Evolutionary conservation across 805 yeast genomes (phyloP).

Genomic region (Torulaspora microellipsoides): DNA sequence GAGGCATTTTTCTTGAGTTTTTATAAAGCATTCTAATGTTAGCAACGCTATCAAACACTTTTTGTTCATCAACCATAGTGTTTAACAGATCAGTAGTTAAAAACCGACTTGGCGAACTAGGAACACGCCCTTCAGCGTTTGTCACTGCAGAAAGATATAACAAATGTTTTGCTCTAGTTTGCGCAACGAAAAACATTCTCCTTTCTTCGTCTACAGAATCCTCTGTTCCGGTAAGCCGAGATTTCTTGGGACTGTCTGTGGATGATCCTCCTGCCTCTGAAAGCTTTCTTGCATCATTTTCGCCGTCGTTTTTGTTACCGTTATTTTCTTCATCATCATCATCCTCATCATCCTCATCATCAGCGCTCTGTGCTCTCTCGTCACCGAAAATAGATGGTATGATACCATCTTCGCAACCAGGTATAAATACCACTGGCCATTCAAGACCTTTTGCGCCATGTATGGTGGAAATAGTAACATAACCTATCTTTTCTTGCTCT

Average conservation of each 20-base stretch:
- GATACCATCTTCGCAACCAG: slow-evolving; percentile 61
- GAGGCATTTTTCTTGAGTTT: slow-evolving; percentile 12
- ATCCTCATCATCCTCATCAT: slow-evolving; percentile 26
- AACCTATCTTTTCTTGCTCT: slow-evolving; percentile 26
- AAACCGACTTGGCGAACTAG: slow-evolving; percentile 31
- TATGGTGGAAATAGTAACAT: slow-evolving; percentile 68
- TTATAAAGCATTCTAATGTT: slow-evolving; percentile 23
- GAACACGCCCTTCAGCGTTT: slow-evolving; percentile 15
- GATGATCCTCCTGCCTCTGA: slow-evolving; percentile 3
- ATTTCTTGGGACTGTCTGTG: slow-evolving; percentile 5
- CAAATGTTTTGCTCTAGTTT: slow-evolving; percentile 70
- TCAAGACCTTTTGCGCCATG: slow-evolving; percentile 94
- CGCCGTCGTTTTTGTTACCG: slow-evolving; percentile 13
- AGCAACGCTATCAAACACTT: slow-evolving; percentile 19
- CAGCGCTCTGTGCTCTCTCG: slow-evolving; percentile 27
- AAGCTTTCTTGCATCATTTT: slow-evolving; percentile 3
- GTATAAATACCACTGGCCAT: slow-evolving; percentile 89
- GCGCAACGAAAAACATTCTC: slow-evolving; percentile 81
- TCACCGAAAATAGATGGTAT: slow-evolving; percentile 56
- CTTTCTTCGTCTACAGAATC: slow-evolving; percentile 64
- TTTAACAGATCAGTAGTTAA: slow-evolving; percentile 25
- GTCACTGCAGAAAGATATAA: slow-evolving; percentile 40
- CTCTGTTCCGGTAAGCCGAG: slow-evolving; percentile 4
- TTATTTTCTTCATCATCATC: slow-evolving; percentile 13
- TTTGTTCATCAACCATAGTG: slow-evolving; percentile 29